Conservation (phyloP, 2,329 filamentous ascomycete species). For the Neofusicoccum sp. region DNA sequence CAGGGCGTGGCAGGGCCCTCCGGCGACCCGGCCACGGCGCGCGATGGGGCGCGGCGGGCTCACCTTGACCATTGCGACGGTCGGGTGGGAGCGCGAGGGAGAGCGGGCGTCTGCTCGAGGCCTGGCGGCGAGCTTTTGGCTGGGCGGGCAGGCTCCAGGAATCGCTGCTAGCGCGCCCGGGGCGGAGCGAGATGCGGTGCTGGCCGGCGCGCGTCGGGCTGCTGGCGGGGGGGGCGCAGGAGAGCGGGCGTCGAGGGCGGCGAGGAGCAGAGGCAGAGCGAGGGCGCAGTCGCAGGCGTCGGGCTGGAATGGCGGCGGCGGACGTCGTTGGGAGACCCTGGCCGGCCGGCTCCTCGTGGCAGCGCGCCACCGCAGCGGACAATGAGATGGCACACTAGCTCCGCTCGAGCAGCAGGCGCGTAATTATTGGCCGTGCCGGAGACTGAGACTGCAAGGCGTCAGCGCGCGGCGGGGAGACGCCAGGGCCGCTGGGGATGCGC, state of each 20-base stretch:
- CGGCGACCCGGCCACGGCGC: slow-evolving; percentile 20
- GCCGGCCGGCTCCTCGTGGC: slow-evolving; percentile 8
- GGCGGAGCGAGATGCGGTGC: slow-evolving; percentile 12
- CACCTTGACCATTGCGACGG: slow-evolving; percentile 32
- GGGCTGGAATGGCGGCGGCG: slow-evolving; percentile 15
- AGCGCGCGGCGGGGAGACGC: slow-evolving; percentile 15
- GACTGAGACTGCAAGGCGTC: slow-evolving; percentile 17
- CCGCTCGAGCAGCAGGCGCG: slow-evolving; percentile 13
- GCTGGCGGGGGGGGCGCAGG: slow-evolving; percentile 6
- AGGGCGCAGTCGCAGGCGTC: neutral
- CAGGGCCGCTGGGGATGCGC: slow-evolving; percentile 17
- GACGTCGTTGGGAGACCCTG: slow-evolving; percentile 16
- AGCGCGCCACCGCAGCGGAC: slow-evolving; percentile 15
- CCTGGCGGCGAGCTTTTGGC: neutral
- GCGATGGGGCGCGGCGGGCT: slow-evolving; percentile 14
- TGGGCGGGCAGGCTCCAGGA: slow-evolving; percentile 12
- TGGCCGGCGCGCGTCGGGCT: slow-evolving; percentile 1
- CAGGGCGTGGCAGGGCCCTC: slow-evolving; percentile 5
- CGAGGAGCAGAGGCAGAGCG: slow-evolving; percentile 2
- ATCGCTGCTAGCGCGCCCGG: slow-evolving; percentile 16
- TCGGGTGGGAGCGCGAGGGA: slow-evolving; percentile 7
- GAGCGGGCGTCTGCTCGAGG: slow-evolving; percentile 1
- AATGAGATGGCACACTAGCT: slow-evolving; percentile 13
- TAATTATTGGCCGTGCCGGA: slow-evolving; percentile 9
- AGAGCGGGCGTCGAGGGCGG: slow-evolving; percentile 4